Base-by-base conservation (phyloP, 768 basidiomycete species). In the Inosperma sp. region DNA sequence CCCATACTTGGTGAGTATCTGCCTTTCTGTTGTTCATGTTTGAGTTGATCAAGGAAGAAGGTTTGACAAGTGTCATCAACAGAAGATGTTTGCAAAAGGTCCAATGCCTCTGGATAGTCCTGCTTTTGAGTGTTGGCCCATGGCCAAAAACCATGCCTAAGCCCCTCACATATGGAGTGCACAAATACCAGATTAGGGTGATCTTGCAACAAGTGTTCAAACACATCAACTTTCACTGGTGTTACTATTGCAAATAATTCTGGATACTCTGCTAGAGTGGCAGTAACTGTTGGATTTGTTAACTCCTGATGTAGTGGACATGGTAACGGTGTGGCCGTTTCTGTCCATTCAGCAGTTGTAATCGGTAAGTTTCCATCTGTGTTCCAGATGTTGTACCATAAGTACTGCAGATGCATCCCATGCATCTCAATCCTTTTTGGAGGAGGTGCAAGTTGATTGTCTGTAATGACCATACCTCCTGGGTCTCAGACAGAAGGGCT, bases 121-220 rank as follows among this genome's bases (percentile, higher is more conserved):
- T 23, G 39, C 2, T 40, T 22, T 9, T 39, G 25, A 0, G 66
- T 68, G 5, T 69, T 53, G 0, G 69, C 71, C 50, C 56, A 73
- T 0, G 76, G 77, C 76, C 74, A 79, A 43, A 77, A 76, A 0
- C 76, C 77, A 1, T 68, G 54, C 0, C 60, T 40, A 0, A 79
- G 58, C 0, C 68, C 65, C 0, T 26, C 5, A 2, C 57, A 48
- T 0, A 76, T 66, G 0, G 71, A 76, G 0, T 51, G 7, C 0
- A 77, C 71, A 26, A 73, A 70, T 59, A 65, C 30, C 65, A 62
- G 61, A 55, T 80, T 56, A 33, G 79, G 72, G 69, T 81, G 64
- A 60, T 50, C 55, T 14, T 12, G 3, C 12, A 57, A 43, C 14
- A 60, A 29, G 27, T 47, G 13, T 23, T 58, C 40, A 21, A 68